A percentile compares a stretch with the other conserved stretches of the same genome.
phyloP scores from a whole-genome alignment of 2,329 filamentous ascomycete genomes.

The Lasiodiplodia hormozganensis region DNA sequence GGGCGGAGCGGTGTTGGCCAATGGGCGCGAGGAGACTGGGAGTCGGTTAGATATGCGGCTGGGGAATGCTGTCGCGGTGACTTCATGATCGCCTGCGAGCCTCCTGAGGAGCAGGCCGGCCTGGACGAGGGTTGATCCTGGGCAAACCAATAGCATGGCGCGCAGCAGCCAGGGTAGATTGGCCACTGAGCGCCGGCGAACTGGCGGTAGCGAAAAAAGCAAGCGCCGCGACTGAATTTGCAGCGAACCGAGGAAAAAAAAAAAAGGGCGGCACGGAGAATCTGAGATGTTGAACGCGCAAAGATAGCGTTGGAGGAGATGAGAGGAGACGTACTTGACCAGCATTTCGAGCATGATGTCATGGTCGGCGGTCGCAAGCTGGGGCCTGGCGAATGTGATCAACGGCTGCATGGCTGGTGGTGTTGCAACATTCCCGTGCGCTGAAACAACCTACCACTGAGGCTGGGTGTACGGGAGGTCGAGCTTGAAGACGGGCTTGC shows the following conservation, averaged over 20 bases:
- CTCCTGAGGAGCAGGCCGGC: slow-evolving; percentile 17
- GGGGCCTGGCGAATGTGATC: slow-evolving; percentile 59
- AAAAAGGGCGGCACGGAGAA: not conserved
- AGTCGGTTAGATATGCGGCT: slow-evolving; percentile 9
- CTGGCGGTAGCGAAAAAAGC: slow-evolving; percentile 11
- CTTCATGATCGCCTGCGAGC: slow-evolving; percentile 17
- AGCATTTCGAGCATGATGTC: slow-evolving; percentile 70
- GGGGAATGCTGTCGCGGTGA: slow-evolving; percentile 25
- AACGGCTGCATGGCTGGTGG: slow-evolving; percentile 16
- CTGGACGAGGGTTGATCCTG: slow-evolving; percentile 7
- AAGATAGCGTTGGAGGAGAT: not conserved
- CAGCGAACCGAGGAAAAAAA: not conserved
- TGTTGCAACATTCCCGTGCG: slow-evolving; percentile 20
- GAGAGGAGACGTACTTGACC: slow-evolving; percentile 3
- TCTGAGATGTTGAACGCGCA: not conserved
- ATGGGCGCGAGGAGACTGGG: slow-evolving; percentile 68
- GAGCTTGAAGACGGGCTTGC: slow-evolving; percentile 61
- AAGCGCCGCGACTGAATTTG: not conserved
- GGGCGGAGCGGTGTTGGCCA: slow-evolving; percentile 64
- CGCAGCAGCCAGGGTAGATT: not conserved
- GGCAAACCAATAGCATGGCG: slow-evolving; percentile 19
- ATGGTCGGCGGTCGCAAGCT: slow-evolving; percentile 64
- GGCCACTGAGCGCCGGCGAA: not conserved
- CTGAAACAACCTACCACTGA: slow-evolving; percentile 59
- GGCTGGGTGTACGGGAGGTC: slow-evolving; percentile 69